Conservation (phyloP, 176 grass and related monocot genomes). For the Ampelocalamus luodianensis region DNA sequence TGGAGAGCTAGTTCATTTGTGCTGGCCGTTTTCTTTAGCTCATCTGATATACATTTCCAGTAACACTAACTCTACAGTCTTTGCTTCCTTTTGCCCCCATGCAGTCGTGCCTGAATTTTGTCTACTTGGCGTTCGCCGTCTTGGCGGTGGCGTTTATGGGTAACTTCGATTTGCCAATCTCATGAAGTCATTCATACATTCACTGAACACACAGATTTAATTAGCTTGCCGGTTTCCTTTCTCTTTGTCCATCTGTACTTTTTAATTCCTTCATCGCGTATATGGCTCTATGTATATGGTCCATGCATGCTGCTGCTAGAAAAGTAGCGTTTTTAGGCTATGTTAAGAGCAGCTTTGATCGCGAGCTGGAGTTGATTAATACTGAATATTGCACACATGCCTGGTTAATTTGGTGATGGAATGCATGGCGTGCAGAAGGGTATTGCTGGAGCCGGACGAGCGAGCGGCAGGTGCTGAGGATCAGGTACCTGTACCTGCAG, state of each 20-base stretch:
- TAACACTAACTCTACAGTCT: neutral
- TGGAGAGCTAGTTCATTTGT: neutral
- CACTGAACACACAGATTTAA: neutral
- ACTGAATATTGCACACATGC: too few species aligned
- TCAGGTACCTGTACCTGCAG: conserved; percentile 87
- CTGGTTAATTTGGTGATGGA: too few species aligned
- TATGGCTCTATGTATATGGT: too few species aligned
- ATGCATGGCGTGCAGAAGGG: conserved; percentile 59
- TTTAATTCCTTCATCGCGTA: too few species aligned
- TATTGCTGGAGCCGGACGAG: conserved; percentile 99
- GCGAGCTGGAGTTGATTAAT: too few species aligned
- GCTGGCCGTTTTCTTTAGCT: neutral
- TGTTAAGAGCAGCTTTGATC: too few species aligned
- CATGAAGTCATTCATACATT: neutral
- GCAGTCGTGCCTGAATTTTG: conserved; percentile 88
- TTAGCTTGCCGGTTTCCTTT: neutral
- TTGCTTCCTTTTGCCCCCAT: conserved; percentile 10
- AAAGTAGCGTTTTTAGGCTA: too few species aligned
- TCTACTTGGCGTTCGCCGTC: conserved; percentile 84
- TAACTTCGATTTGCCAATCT: conserved; percentile 33
- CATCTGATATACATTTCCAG: neutral
- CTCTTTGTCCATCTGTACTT: too few species aligned
- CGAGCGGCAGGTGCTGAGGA: conserved; percentile 93
- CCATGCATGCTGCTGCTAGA: too few species aligned
- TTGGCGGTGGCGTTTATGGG: conserved; percentile 92